Base-by-base conservation (phyloP, 106 monocot genomes). In the Agapanthus africanus region DNA sequence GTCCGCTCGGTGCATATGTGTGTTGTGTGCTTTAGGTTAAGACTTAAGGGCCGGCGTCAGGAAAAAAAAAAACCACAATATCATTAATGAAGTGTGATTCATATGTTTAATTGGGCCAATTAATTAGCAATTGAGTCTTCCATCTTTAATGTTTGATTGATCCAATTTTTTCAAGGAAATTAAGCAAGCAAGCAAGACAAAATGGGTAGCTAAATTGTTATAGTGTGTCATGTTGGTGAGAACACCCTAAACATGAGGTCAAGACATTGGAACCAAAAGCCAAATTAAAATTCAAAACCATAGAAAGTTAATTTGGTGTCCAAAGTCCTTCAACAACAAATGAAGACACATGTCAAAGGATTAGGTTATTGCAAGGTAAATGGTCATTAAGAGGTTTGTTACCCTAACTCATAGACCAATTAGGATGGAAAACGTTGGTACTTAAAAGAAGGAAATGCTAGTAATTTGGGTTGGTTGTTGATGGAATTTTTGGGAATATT, bases 331-430 rank as follows among this genome's bases (percentile, higher is more conserved):
- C 6, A 56, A 27, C n/a, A 26, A 27, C 22, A 7, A 11, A 9
- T 27, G 7, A 56, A 56, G 10, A 9, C 6, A 56, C 26, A 56
- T 56, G 56, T 56, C 56, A 56, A 56, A 26, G 56, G 49, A n/a
- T 49, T 49, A 49, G 49, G 49, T 49, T 19, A 18, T 49, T 22
- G 49, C n/a, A 49, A 49, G 49, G 49, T 49, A 49, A 49, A 49
- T 49, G 11, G 49, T n/a, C 49, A 49, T 49, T 49, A 49, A 49
- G 49, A 49, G 11, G 49, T 49, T 49, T 49, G 49, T 49, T 49
- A 49, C 49, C 49, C 49, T 49, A 49, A 49, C 49, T 49, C 49
- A 49, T 19, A 49, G 49, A 49, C 49, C 18, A 49, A 49, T 49
- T n/a, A n/a, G n/a, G n/a, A n/a, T n/a, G 49, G 16, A 49, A 49